These are phyloP conservation scores for Mycena pura DNA, from an alignment of 768 basidiomycete genomes.

Conservation along the genomic window DNA sequence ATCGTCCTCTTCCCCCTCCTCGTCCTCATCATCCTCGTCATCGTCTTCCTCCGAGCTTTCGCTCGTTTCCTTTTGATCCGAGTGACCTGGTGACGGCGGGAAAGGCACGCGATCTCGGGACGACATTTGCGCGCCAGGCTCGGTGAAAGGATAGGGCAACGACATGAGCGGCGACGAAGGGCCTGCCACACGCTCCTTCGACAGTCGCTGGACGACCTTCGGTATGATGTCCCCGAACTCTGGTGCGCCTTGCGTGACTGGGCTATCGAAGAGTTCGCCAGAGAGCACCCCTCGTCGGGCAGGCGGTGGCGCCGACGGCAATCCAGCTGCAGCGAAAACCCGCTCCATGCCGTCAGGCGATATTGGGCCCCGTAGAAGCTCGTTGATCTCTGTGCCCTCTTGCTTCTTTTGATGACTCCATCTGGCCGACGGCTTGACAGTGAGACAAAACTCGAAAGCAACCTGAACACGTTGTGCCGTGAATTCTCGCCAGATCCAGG, in stretches of 20 bases:
- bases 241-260: conserved; percentile 36
- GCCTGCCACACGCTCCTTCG: conserved; percentile 52
- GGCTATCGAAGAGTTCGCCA: conserved; percentile 70
- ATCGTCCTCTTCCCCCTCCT: conserved; percentile 42
- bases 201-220: conserved; percentile 49
- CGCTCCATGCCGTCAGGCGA: conserved; percentile 58
- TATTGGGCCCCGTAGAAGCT: conserved; percentile 25
- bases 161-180: conserved; percentile 51
- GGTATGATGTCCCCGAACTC: conserved; percentile 46
- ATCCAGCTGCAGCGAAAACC: conserved; percentile 63
- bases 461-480: conserved; percentile 77
- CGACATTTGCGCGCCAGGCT: conserved; percentile 64
- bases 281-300: conserved; percentile 65
- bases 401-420: conserved; percentile 45
- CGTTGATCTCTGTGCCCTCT: conserved; percentile 38
- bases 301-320: conserved; percentile 57
- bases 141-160: conserved; percentile 77
- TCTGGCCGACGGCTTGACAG: conserved; percentile 37
- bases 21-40: conserved; percentile 27
- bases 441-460: conserved; percentile 81
- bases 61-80: conserved; percentile 44
- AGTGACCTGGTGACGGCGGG: conserved; percentile 65
- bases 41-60: conserved; percentile 32
- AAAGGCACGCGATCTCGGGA: conserved; percentile 74
- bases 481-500: conserved; percentile 82